Evolutionary conservation across 257 asterid species (phyloP), one percentile per base, ranked within the genome.

Genomic region (Solanum chilense): DNA sequence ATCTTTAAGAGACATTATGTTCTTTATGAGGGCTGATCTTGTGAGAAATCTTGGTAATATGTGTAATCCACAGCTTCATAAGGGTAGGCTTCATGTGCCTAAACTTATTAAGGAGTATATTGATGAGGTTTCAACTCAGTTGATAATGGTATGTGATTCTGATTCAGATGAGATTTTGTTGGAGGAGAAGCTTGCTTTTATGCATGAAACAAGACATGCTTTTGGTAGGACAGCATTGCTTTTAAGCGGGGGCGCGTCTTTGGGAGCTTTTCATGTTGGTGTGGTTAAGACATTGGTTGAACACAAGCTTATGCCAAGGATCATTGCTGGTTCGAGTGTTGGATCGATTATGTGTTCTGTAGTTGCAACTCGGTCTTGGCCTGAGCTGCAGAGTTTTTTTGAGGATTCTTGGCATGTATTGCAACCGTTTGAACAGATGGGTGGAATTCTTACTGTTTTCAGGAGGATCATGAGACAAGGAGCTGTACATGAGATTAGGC

Each of bases 171-270:
- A 97, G 92, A 98, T 97, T 88, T 86, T 96, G 10, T 87, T 96
- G 87, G 99, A 97, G 90, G 99, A 97, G 91, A 97, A 94, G 90
- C 98, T 97, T 49, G 96, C 99, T 7, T 96, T 97, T 85, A 91
- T 97, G 99, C 99, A 97, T 27, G 99, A 97, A 89, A 97, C 99
- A 0, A 93, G 99, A 85, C 99, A 97, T 88, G 99, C 98, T 18
- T 97, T 95, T 88, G 99, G 99, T 83, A 90, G 99, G 77, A 97
- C 99, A 4, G 99, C 98, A 23, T 89, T 97, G 81, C 99, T 97
- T 87, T 84, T 97, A 58, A 95, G 99, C 42, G 99, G 99, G 64
- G 99, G 99, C 20, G 98, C 99, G 88, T 94, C 99, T 9, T 91
- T 97, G 31, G 99, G 99, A 77, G 93, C 99, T 76, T 97, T 95